phyloP scores from a whole-genome alignment of 345 rosid genomes.

The rapeseed (Brassica napus) region Da-Ae NC_063437.1:2431501-2432000 shows the following conservation, averaged over 20 bases:
- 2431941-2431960: not conserved
- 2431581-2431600: conserved; percentile 18
- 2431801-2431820: not conserved
- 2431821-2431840: conserved; percentile 1
- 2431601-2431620: conserved; percentile 5
- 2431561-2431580: conserved; percentile 10
- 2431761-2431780: conserved; percentile 22
- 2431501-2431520: conserved; percentile 8
- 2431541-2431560: conserved; percentile 18
- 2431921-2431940: not conserved
- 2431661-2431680: not conserved
- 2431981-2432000: conserved; percentile 14
- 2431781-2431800: conserved; percentile 17
- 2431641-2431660: not conserved
- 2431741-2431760: conserved; percentile 9
- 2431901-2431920: not conserved
- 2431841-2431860: not conserved
- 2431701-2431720: conserved; percentile 11
- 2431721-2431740: not conserved
- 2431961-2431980: conserved; percentile 15
- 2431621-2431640: conserved; percentile 5
- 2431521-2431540: not conserved
- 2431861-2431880: conserved; percentile 6
- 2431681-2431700: conserved; percentile 7
- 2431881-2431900: not conserved